Base-by-base conservation (phyloP, 2,329 filamentous ascomycete genomes). In the Rhinocladiella mackenziei region DNA sequence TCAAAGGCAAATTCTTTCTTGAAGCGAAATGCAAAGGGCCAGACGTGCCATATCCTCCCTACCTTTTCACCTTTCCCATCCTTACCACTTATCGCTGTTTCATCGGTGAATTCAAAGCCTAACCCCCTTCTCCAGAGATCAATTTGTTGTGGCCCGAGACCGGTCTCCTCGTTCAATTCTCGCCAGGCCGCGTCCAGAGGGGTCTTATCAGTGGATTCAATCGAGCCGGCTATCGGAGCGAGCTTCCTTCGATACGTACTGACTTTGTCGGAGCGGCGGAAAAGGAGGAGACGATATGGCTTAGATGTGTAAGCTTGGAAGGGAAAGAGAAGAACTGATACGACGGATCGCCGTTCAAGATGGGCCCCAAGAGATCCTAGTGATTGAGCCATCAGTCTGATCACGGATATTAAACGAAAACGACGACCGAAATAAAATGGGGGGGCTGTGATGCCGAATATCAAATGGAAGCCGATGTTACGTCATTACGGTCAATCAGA, bases 161-260 rank as follows among this genome's bases (percentile, higher is more conserved):
- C 68, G 0, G 81, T 84, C 59, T 84, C 81, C 58, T 84, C 80
- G 4, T 60, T 56, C 15, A 85, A 66, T 61, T 84, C 80, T 10
- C 81, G 72, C 70, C 75, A 76, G 18, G 81, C 81, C 0, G 81
- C 75, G 2, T 69, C 64, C 4, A 80, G 60, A 0, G 80, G 75
- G 15, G 62, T 70, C 2, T 64, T 45, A 53, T 84, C 81, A 0
- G 62, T 58, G 4, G 64, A 39, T 2, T 83, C 75, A 38, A 85
- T 75, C 42, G 70, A 74, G 26, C 81, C 81, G 0, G 80, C 80
- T 13, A 84, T 75, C 1, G 80, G 77, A 0, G 78, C 80, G 37
- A 80, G 72, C 57, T 74, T 78, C 56, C 73, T 72, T 56, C 73
- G 72, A 55, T 84, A 84, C 0, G 78, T 80, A 4, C 65, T 66